Conservation (phyloP, 441 rosid genomes). For the Gossypium schwendimanii region DNA sequence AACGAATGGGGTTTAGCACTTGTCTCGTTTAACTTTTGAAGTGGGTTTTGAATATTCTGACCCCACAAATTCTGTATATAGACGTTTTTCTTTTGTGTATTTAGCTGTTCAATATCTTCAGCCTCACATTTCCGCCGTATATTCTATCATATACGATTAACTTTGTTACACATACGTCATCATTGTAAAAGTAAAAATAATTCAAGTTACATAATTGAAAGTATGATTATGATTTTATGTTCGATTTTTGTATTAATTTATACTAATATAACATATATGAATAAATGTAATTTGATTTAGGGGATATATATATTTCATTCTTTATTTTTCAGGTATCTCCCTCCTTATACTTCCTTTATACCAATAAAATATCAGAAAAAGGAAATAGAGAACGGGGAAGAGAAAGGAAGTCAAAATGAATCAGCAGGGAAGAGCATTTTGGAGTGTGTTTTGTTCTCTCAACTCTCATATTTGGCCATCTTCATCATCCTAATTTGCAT, state of each 20-base stretch:
- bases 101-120: neutral
- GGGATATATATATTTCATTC: neutral
- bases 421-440: neutral
- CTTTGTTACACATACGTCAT: too few relatives aligned
- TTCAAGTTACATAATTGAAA: too few relatives aligned
- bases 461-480: slow-evolving; percentile 37
- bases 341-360: slow-evolving; percentile 29
- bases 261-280: too few relatives aligned
- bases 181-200: too few relatives aligned
- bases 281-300: neutral
- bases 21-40: neutral
- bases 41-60: neutral
- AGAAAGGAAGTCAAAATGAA: neutral
- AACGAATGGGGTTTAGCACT: neutral
- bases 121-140: neutral
- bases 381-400: neutral
- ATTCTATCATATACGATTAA: too few relatives aligned
- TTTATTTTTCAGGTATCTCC: slow-evolving; percentile 31
- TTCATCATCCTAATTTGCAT: slow-evolving; percentile 44
- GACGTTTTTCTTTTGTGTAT: neutral
- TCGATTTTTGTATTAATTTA: too few relatives aligned
- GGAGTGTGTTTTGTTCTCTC: slow-evolving; percentile 25
- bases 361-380: slow-evolving; percentile 15
- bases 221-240: too few relatives aligned
- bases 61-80: neutral